Evolutionary conservation across 495 filamentous ascomycete genomes (phyloP), one percentile per base, ranked within the genome.

Genomic region (Astrocystis sublimbata): DNA sequence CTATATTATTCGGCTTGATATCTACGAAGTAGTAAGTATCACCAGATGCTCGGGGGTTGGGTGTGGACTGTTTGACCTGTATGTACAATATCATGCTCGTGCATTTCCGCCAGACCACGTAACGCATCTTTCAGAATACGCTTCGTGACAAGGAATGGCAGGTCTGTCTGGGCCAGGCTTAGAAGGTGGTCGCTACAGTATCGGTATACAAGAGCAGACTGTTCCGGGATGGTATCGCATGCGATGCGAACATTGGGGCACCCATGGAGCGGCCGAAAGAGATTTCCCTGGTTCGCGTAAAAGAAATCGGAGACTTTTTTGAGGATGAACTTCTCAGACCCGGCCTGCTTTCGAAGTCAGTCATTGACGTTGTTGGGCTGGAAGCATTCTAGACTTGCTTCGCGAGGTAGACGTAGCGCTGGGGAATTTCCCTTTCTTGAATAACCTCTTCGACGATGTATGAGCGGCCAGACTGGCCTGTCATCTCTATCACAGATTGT

Each of bases 81-180:
- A 56, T 79, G 74, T 30, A 79, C 73, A 62, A 79, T 73, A 55
- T 78, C 65, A 55, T 65, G 68, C 53, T 75, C 67, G 64, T 79
- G 76, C 53, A 79, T 64, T 45, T 60, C 76, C 40, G 72, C 73
- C 61, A 79, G 53, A 13, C 76, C 74, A 46, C 43, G 65, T 36
- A 78, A 65, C 35, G 71, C 62, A 65, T 74, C 67, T 66, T 75
- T 74, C 42, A 78, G 74, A 54, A 78, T 76, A 56, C 64, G 52
- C 52, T 79, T 79, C 17, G 31, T 73, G 43, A 61, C 46, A 38
- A 30, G 49, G 47, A 72, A 38, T 26, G 75, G 62, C 12, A 77
- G 50, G 46, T 72, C 60, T 59, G 70, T 72, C 50, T 70, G 70
- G 33, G 62, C 72, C 42, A 78, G 67, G 47, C 33, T 43, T 6